A percentile compares a stretch with the other conserved stretches of the same genome.
Conservation (phyloP, 768 basidiomycete genomes). For the Melanogaster broomeanus region DNA sequence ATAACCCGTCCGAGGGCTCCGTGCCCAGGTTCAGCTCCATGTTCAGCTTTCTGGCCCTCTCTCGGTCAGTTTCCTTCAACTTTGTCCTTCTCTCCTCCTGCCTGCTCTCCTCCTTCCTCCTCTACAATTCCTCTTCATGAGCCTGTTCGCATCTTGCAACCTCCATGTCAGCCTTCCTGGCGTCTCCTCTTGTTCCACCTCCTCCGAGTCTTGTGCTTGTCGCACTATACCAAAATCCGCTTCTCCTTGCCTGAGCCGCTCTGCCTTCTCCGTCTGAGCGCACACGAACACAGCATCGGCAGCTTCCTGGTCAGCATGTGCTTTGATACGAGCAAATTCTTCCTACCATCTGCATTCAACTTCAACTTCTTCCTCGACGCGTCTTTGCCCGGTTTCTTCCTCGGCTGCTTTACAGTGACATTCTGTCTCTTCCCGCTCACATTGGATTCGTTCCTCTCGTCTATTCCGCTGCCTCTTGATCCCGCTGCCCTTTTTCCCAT, state of each 20-base stretch:
- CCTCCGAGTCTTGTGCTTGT: constrained; percentile 63
- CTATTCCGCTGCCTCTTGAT: constrained; percentile 20
- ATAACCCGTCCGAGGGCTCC: constrained; percentile 10
- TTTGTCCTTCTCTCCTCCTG: constrained; percentile 21
- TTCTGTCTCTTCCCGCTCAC: constrained; percentile 51
- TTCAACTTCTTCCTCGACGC: constrained; percentile 47
- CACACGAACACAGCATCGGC: constrained; percentile 40
- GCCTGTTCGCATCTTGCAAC: constrained; percentile 39
- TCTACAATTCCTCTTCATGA: constrained; percentile 32
- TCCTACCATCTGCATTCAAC: constrained; percentile 44
- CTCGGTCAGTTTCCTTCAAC: constrained; percentile 37
- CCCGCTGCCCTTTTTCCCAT: constrained; percentile 10
- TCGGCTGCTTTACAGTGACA: constrained; percentile 42
- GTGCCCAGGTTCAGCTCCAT: constrained; percentile 34
- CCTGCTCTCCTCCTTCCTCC: too few species aligned
- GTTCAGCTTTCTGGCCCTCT: constrained; percentile 50
- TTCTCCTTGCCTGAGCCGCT: constrained; percentile 29
- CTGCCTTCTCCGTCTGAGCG: constrained; percentile 35
- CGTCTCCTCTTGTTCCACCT: constrained; percentile 20
- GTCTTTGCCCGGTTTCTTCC: constrained; percentile 47
- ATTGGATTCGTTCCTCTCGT: constrained; percentile 34
- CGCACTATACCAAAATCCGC: constrained; percentile 75
- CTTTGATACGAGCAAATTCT: constrained; percentile 34
- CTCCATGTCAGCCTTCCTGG: constrained; percentile 28
- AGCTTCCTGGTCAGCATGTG: constrained; percentile 39